Base-by-base conservation (phyloP, 1,139 yeast genomes). In the Diutina mesorugosa region DNA sequence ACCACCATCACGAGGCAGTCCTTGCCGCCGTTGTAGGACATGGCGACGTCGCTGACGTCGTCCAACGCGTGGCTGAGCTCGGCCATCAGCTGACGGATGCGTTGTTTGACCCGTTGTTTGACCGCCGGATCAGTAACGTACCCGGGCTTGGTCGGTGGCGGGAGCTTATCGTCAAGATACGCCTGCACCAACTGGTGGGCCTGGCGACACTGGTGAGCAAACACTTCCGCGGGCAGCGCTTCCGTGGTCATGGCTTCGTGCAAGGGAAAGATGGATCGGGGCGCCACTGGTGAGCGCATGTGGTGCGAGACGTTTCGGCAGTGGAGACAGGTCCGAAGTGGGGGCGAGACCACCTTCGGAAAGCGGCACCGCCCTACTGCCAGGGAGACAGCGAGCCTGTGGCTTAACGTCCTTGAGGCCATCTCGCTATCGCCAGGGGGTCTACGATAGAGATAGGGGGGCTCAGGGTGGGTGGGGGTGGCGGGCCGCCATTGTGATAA, bases 11-110 rank as follows among this genome's bases (percentile, higher is more conserved):
- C 96, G 45, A 88, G 75, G 63, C 97, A 90, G 69, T 90, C 97
- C 64, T 90, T 90, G 2, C 97, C 97, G 6, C 97, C 97, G 65
- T 90, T 90, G 68, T 86, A 90, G 5, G 95, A 85, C 7, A 90
- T 72, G 4, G 96, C 85, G 4, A 89, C 69, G 60, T 87, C 83
- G 14, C 70, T 71, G 58, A 73, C 74, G 28, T 67, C 61, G 45
- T 69, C 69, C 14, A 76, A 68, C 3, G 73, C 66, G 6, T 60
- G 54, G 12, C 66, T 70, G 57, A 76, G 64, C 56, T 69, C 69
- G 21, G 66, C 66, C 61, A 74, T 66, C 53, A 73, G 67, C 51
- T 66, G 61, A 16, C 56, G 47, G 46, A 76, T 69, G 61, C 72
- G 73, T 6, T 60, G 58, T 58, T 72, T 73, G 52, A 72, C 76